Conservation (phyloP, 1,284 basidiomycete genomes). For the Naganishia cerealis region DNA sequence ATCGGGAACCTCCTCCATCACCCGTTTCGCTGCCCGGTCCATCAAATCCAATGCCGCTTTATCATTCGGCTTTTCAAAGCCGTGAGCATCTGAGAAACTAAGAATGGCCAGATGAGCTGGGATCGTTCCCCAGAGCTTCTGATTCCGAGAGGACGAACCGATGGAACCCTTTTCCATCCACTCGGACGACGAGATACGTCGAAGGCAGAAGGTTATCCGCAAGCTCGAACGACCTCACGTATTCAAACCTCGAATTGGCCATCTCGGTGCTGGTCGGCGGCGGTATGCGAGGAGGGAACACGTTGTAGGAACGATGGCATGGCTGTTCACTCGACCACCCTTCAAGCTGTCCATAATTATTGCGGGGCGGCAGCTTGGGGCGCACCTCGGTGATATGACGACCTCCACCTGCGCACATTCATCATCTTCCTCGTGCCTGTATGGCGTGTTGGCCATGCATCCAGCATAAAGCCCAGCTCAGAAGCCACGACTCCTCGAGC, state of each 20-base stretch:
- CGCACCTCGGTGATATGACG: neutral
- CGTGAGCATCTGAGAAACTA: constrained; percentile 81
- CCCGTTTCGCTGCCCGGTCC: constrained; percentile 80
- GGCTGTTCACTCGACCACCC: neutral
- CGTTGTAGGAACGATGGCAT: neutral
- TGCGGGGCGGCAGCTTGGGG: neutral
- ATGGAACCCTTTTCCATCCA: constrained; percentile 95
- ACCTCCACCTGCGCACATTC: constrained; percentile 9
- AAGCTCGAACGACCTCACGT: constrained; percentile 86
- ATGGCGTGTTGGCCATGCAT: neutral
- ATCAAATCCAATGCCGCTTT: constrained; percentile 79
- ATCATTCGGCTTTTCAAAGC: constrained; percentile 90
- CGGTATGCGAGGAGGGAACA: neutral
- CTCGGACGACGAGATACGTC: constrained; percentile 79
- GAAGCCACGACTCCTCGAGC: no score
- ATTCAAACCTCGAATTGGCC: constrained; percentile 89
- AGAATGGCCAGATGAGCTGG: constrained; percentile 1
- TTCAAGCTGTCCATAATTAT: neutral
- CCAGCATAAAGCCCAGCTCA: neutral
- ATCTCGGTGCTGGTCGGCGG: constrained; percentile 55
- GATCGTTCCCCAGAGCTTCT: neutral
- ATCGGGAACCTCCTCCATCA: constrained; percentile 80
- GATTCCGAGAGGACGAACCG: constrained; percentile 59
- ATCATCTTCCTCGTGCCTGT: neutral
- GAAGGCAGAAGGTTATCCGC: constrained; percentile 81